Conservation (phyloP, 108 stramenopile species). For the Craspedostauros australis region DNA sequence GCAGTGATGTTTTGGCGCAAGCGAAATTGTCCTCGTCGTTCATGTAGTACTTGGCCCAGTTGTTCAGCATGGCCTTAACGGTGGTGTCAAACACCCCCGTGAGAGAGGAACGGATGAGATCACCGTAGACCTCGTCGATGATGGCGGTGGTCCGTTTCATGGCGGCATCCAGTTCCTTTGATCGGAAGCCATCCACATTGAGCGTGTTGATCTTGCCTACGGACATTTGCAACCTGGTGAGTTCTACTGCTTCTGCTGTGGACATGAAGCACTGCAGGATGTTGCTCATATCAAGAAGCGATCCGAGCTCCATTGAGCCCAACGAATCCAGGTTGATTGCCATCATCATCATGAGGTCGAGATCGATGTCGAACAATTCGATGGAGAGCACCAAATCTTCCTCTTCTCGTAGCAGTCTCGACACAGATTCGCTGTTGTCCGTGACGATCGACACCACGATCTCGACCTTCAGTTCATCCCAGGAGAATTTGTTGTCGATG, state of each 20-base stretch:
- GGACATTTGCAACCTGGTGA: conserved; percentile 37
- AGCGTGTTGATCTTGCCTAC: conserved; percentile 8
- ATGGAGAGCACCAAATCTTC: conserved; percentile 38
- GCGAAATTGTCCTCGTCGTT: not conserved
- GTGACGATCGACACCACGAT: conserved; percentile 32
- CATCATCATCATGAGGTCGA: conserved; percentile 38
- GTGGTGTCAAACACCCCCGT: conserved; percentile 27
- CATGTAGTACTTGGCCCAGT: conserved; percentile 20
- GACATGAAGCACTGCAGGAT: conserved; percentile 53
- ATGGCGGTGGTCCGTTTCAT: conserved; percentile 1
- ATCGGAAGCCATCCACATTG: conserved; percentile 10
- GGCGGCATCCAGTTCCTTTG: conserved; percentile 4
- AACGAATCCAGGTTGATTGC: conserved; percentile 43
- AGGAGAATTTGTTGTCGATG: conserved; percentile 35
- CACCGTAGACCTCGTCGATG: conserved; percentile 18
- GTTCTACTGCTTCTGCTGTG: conserved; percentile 25
- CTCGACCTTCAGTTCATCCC: conserved; percentile 32
- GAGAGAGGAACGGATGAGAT: conserved; percentile 14
- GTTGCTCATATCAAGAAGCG: conserved; percentile 37
- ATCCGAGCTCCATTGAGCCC: conserved; percentile 23
- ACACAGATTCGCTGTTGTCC: not conserved
- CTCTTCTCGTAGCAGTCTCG: conserved; percentile 3
- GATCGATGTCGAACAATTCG: conserved; percentile 33
- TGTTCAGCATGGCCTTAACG: conserved; percentile 16
- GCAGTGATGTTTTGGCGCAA: no score